These are phyloP conservation scores for Fibroporia radiculosa DNA, from an alignment of 768 basidiomycete genomes.

Conservation along the genomic window DNA sequence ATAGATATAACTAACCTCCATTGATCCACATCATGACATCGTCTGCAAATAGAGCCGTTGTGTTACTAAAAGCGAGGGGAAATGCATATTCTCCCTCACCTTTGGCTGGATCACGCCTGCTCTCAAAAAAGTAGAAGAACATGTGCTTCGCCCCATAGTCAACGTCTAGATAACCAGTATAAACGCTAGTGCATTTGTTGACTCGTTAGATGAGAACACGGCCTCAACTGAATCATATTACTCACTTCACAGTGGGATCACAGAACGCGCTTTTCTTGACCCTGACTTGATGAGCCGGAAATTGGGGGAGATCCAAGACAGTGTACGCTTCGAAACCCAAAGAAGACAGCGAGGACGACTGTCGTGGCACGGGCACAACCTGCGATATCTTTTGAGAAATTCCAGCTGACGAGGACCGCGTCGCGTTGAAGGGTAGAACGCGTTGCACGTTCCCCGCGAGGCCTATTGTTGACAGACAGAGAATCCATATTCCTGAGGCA, in stretches of 20 bases:
- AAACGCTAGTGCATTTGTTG: conserved; percentile 24
- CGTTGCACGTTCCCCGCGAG: no score
- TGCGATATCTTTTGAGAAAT: no score
- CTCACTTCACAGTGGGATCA: conserved; percentile 54
- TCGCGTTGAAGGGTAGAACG: no score
- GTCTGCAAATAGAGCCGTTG: conserved; percentile 26
- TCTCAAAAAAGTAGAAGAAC: conserved; percentile 60
- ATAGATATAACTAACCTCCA: conserved; percentile 33
- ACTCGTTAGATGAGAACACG: not conserved
- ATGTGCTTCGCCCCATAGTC: conserved; percentile 43
- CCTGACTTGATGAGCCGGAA: conserved; percentile 46
- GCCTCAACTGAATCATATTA: not conserved
- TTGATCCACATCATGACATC: conserved; percentile 71
- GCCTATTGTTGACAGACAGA: no score
- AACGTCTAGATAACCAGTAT: conserved; percentile 40
- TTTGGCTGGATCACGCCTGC: conserved; percentile 33
- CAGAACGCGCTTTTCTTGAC: conserved; percentile 57
- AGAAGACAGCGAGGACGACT: not conserved
- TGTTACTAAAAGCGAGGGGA: not conserved
- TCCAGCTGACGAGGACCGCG: no score
- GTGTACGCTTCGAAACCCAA: conserved; percentile 13
- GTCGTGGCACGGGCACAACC: not conserved
- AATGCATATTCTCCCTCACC: conserved; percentile 19
- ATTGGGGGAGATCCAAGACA: conserved; percentile 32
- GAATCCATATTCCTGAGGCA: no score